These are phyloP conservation scores for Flaveria robusta DNA, from an alignment of 129 eudicot genomes.

Conservation along the genomic window DNA sequence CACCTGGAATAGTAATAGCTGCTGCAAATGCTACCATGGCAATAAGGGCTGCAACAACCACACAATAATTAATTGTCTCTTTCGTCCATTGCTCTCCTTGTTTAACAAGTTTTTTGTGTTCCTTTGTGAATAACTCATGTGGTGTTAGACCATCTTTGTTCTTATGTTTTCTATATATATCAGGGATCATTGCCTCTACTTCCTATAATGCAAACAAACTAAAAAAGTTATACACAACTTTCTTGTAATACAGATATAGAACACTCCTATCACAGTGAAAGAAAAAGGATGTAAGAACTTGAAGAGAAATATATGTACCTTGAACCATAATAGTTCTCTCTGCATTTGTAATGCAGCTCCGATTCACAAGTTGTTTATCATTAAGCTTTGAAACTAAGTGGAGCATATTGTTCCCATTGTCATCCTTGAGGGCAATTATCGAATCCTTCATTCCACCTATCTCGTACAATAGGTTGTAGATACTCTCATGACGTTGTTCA, in stretches of 20 bases:
- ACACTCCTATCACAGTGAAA: not conserved
- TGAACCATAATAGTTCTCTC: slow-evolving; percentile 1
- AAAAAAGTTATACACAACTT: not conserved
- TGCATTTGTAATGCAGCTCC: slow-evolving; percentile 4
- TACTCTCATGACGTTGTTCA: slow-evolving; percentile 9
- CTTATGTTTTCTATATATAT: not conserved
- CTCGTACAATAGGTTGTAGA: not conserved
- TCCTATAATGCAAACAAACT: not conserved
- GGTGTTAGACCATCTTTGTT: slow-evolving; percentile 18
- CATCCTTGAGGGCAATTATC: not conserved
- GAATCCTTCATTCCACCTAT: slow-evolving; percentile 5
- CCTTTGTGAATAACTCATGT: not conserved
- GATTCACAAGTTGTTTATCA: not conserved
- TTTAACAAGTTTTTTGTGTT: slow-evolving; percentile 1
- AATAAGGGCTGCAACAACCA: slow-evolving; percentile 10
- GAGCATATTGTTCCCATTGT: not conserved
- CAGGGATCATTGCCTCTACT: slow-evolving; percentile 8
- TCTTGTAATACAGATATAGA: no score
- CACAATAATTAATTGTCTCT: not conserved
- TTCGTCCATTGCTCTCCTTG: slow-evolving; percentile 2
- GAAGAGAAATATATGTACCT: not conserved
- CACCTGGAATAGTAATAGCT: slow-evolving; percentile 6
- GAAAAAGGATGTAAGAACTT: not conserved
- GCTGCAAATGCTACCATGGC: slow-evolving; percentile 6
- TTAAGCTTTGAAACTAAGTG: not conserved